These are phyloP conservation scores for Psilocybe subaeruginosa DNA, from an alignment of 768 basidiomycete genomes.

Conservation along the genomic window DNA sequence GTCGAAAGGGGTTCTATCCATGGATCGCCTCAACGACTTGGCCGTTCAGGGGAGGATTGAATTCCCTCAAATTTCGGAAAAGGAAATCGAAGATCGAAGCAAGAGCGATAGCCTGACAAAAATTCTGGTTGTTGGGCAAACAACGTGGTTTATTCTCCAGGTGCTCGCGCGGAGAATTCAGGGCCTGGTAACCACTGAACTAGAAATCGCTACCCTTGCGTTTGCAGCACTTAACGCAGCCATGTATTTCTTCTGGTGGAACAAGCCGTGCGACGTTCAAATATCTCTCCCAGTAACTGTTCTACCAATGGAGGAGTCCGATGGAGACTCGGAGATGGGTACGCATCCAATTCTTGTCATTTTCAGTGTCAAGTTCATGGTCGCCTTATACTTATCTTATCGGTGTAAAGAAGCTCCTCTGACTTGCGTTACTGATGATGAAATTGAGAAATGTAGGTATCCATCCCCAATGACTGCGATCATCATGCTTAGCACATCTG, in stretches of 20 bases:
- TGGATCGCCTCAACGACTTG: not conserved
- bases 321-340: not conserved
- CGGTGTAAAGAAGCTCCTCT: too few relatives aligned
- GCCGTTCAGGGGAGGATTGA: not conserved
- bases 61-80: not conserved
- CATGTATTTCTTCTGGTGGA: constrained; percentile 3
- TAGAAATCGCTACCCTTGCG: not conserved
- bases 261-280: constrained; percentile 1
- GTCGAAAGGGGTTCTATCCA: not conserved
- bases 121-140: constrained; percentile 1
- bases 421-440: too few relatives aligned
- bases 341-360: not conserved
- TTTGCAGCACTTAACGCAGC: not conserved
- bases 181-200: not conserved
- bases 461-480: too few relatives aligned
- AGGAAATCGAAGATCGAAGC: constrained; percentile 1
- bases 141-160: not conserved
- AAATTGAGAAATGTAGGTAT: too few relatives aligned
- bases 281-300: not conserved
- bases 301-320: not conserved
- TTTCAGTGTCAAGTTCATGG: too few relatives aligned
- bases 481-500: too few relatives aligned
- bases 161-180: not conserved
- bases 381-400: not conserved
- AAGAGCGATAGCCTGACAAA: constrained; percentile 1